These are phyloP conservation scores for Vitis hybrid DNA, from an alignment of 177 flowering plant species.

Conservation along the genomic window DNA sequence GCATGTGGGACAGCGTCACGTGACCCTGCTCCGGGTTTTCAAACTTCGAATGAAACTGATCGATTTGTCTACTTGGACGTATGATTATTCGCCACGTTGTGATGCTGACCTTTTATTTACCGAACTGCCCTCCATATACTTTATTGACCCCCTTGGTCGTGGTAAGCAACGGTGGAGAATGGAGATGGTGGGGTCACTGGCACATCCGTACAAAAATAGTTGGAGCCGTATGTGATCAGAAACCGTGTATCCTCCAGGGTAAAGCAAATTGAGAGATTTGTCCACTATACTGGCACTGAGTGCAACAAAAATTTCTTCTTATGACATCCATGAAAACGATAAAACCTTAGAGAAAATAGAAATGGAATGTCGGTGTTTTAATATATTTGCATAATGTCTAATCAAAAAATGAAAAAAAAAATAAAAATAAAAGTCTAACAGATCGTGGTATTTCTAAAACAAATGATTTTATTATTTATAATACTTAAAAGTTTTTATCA, in stretches of 20 bases:
- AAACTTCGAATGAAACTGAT: neutral
- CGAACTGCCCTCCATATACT: slow-evolving; percentile 1
- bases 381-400: too few relatives aligned
- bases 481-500: too few relatives aligned
- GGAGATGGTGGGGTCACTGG: too few relatives aligned
- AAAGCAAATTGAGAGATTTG: neutral
- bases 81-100: slow-evolving; percentile 10
- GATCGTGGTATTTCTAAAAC: too few relatives aligned
- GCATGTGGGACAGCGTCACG: slow-evolving; percentile 13
- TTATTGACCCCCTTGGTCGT: neutral
- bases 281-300: neutral
- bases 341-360: too few relatives aligned
- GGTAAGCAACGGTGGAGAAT: neutral
- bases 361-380: too few relatives aligned
- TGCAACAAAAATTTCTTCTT: too few relatives aligned
- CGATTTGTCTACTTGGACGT: neutral
- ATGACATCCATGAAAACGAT: too few relatives aligned
- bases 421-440: too few relatives aligned
- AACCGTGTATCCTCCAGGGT: too few relatives aligned
- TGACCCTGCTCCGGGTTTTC: slow-evolving; percentile 7
- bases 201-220: neutral
- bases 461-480: too few relatives aligned
- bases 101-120: neutral
- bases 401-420: too few relatives aligned
- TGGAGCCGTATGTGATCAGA: slow-evolving; percentile 1